phyloP scores from a whole-genome alignment of 2,329 filamentous ascomycete species.

The Epichloe baconii region DNA sequence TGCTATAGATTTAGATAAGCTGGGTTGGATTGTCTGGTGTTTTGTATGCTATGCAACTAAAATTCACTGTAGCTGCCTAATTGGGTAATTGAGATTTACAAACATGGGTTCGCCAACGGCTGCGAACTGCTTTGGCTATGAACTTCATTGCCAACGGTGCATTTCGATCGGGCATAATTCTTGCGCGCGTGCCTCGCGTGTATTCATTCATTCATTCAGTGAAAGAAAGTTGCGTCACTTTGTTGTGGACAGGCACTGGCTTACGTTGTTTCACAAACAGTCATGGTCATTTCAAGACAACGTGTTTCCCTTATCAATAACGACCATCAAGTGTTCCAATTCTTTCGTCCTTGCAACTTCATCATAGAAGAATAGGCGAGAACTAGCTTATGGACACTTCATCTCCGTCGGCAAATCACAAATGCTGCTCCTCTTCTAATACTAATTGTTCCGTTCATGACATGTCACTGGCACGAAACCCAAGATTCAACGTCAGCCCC shows the following conservation, averaged over 20 bases:
- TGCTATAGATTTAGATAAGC: constrained; percentile 40
- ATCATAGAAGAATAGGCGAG: neutral
- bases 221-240: too few species aligned
- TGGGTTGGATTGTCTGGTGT: neutral
- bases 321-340: neutral
- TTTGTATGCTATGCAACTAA: neutral
- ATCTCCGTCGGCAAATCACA: neutral
- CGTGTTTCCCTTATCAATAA: neutral
- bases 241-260: too few species aligned
- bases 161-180: neutral
- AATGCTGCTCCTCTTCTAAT: neutral
- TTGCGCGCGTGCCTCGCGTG: too few species aligned
- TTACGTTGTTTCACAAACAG: too few species aligned
- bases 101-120: neutral
- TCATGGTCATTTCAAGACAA: too few species aligned
- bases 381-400: neutral
- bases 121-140: neutral
- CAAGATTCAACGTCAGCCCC: neutral
- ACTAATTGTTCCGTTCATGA: neutral
- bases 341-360: neutral
- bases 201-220: too few species aligned
- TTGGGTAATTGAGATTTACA: neutral
- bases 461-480: neutral
- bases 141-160: neutral
- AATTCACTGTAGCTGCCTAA: neutral